Conservation (phyloP, 306 rosid species). For the Cicer arietinum region DNA sequence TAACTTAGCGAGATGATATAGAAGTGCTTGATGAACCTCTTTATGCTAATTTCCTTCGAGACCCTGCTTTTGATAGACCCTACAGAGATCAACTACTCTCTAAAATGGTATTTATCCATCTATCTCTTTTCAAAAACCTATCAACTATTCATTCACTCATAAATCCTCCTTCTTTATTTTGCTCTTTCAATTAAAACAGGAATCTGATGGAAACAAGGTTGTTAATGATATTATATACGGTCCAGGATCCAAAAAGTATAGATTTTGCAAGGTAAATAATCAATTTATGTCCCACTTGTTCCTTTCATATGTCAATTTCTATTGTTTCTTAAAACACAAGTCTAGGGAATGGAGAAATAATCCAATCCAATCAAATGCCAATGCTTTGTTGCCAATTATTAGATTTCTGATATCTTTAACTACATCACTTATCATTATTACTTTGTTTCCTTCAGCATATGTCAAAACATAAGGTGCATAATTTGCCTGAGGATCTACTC, state of each 20-base stretch:
- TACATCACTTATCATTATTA: neutral
- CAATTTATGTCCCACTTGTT: neutral
- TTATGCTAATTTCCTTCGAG: constrained; percentile 70
- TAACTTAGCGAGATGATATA: constrained; percentile 65
- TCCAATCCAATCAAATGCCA: constrained; percentile 8
- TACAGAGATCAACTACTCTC: constrained; percentile 68
- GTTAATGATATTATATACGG: constrained; percentile 58
- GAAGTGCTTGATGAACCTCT: constrained; percentile 91
- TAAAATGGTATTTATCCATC: constrained; percentile 41
- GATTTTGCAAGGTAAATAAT: constrained; percentile 68
- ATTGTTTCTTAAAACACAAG: neutral
- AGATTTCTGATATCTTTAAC: constrained; percentile 5
- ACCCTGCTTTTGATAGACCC: constrained; percentile 70
- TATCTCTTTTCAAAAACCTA: neutral
- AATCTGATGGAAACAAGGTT: constrained; percentile 77
- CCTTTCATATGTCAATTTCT: neutral
- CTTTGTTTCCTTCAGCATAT: constrained; percentile 65
- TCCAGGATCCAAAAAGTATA: constrained; percentile 70
- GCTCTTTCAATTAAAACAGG: constrained; percentile 50
- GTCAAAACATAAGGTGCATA: constrained; percentile 69
- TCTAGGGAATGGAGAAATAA: neutral
- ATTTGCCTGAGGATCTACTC: constrained; percentile 67
- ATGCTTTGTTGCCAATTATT: constrained; percentile 22
- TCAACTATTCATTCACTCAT: neutral
- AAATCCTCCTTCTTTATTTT: neutral